Percentiles rank a stretch among this genome's conserved stretches.
Conservation (phyloP, 1,139 yeast species). For the Saccharomyces hybrid region DNA sequence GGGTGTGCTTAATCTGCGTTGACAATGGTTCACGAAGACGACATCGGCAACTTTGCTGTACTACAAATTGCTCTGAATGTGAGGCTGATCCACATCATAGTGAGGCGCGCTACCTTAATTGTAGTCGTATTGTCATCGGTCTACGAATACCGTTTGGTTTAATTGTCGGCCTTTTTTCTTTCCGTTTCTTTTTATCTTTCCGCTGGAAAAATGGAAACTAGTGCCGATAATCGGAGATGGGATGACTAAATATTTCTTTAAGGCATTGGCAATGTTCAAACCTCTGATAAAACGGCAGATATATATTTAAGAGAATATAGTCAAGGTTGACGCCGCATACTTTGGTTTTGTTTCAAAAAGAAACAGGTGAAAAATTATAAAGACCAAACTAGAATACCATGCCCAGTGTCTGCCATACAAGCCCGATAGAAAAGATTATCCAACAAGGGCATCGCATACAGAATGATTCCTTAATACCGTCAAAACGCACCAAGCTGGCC, state of each 20-base stretch:
- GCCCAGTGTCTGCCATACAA: conserved; percentile 13
- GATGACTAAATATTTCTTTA: background rate
- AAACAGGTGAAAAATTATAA: background rate
- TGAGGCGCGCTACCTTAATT: background rate
- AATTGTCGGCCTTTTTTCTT: background rate
- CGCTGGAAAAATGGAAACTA: background rate
- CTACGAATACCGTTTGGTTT: background rate
- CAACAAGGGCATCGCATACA: conserved; percentile 11
- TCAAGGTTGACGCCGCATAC: conserved; percentile 1
- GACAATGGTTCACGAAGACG: background rate
- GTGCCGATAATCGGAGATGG: background rate
- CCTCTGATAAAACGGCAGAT: background rate
- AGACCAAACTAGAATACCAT: background rate
- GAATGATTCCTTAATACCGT: conserved; percentile 1
- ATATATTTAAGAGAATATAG: background rate
- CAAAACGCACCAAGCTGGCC: conserved; percentile 2
- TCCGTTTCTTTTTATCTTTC: background rate
- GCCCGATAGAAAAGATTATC: conserved; percentile 16
- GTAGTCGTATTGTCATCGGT: background rate
- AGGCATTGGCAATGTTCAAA: background rate
- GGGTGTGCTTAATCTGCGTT: background rate
- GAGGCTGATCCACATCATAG: background rate
- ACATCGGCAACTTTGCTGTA: background rate
- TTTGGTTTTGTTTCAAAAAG: conserved; percentile 1
- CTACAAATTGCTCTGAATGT: background rate